Evolutionary conservation across 106 monocot genomes (phyloP), one percentile per base, ranked within the genome.

Genomic region (Phalaenopsis equestris): DNA sequence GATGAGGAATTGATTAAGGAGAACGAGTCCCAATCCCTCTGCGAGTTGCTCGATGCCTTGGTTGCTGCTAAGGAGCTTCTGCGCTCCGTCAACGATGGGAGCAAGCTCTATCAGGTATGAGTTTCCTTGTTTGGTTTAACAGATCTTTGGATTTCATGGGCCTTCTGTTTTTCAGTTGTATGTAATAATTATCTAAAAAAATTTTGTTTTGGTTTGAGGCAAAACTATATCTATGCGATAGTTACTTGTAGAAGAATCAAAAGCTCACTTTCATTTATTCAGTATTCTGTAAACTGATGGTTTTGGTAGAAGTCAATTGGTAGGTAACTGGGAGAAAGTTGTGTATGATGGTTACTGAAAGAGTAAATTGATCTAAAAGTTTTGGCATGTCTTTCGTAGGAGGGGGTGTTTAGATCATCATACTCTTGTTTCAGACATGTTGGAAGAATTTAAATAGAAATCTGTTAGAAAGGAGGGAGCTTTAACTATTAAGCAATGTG

Each of bases 51-150:
- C 36, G 82, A 56, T 39, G 88, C 84, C 3, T 49, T 96, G 75
- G 76, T 42, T 47, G 47, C 86, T 8, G 91, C 89, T 24, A 82
- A 77, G 65, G 93, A 92, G 12, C 80, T 96, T 47, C 86, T 96
- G 52, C 85, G 80, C 5, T 80, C 84, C 2, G 81, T 92, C 52
- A 80, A 82, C 52, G 87, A 89, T 2, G 96, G 87, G 21, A 97
- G 96, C 84, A 97, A 88, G 86, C 82, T 97, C 78, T 82, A 87
- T 85, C 96, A 97, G 96, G 96, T 97, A 79, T 39, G 6, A 16
- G 4, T 2, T 49, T 45, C 21, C 30, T 43, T 36, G 37, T 37
- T 36, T 67, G 38, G 45, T 41, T 3, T 43, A 74, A 43, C 43
- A 74, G 42, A 43, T 42, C 21, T 74, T 30, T 30, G 30, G 30